These are phyloP conservation scores for Acanthamoeba triangularis DNA, from an alignment of 208 protist genomes.

Conservation along the genomic window DNA sequence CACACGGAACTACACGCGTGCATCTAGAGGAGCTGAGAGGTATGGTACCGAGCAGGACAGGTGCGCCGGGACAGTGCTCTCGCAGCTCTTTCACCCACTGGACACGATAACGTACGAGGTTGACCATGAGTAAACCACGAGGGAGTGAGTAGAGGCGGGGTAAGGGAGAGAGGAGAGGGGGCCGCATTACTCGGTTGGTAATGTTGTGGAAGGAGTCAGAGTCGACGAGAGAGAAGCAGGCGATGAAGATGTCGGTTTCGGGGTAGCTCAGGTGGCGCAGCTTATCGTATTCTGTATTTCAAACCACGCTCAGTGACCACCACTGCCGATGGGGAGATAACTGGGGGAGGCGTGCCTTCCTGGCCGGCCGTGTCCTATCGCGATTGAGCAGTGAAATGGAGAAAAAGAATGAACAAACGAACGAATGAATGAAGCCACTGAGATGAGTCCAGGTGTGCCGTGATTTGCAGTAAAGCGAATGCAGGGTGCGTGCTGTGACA, in stretches of 20 bases:
- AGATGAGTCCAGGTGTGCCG: not conserved
- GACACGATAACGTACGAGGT: not conserved
- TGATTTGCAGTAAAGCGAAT: too few species aligned
- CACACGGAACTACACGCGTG: too few species aligned
- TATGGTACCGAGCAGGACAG: not conserved
- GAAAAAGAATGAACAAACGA: not conserved
- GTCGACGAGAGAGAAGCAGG: constrained; percentile 55
- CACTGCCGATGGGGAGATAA: not conserved
- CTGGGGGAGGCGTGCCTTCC: not conserved
- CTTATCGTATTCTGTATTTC: constrained; percentile 27
- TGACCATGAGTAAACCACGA: not conserved
- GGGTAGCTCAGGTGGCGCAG: constrained; percentile 64
- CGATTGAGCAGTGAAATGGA: not conserved
- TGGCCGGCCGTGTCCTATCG: constrained; percentile 4
- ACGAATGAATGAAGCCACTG: not conserved
- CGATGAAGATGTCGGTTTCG: constrained; percentile 62
- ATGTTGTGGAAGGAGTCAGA: constrained; percentile 56
- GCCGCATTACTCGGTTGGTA: not conserved
- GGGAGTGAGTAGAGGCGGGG: too few species aligned
- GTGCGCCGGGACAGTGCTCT: constrained; percentile 31
- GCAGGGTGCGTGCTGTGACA: not conserved
- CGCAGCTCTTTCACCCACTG: constrained; percentile 60
- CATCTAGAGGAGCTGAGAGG: not conserved
- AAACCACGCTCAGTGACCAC: not conserved
- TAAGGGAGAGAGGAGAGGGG: not conserved